phyloP scores from a whole-genome alignment of 2,329 filamentous ascomycete species.

The Aspergillus quadricinctus region DNA sequence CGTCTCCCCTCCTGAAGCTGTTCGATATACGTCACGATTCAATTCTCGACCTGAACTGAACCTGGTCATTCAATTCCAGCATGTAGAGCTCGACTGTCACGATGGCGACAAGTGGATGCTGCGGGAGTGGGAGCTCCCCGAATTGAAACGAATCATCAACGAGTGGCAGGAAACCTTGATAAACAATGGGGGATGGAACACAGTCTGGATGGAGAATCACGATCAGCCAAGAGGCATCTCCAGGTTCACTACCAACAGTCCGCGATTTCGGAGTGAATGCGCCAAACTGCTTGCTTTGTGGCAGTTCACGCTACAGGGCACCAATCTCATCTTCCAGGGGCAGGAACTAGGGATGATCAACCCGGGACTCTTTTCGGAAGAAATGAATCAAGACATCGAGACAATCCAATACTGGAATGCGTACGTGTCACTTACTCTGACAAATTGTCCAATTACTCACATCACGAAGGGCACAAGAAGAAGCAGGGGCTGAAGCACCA shows the following conservation, averaged over 20 bases:
- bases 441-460: not conserved
- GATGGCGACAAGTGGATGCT: constrained; percentile 25
- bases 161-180: constrained; percentile 50
- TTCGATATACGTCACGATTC: constrained; percentile 32
- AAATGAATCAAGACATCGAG: constrained; percentile 50
- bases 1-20: constrained; percentile 29
- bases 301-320: constrained; percentile 52
- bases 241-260: constrained; percentile 37
- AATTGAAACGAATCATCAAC: constrained; percentile 38
- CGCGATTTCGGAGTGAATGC: constrained; percentile 15
- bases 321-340: constrained; percentile 49
- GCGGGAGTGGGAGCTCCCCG: constrained; percentile 39
- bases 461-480: constrained; percentile 15
- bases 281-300: constrained; percentile 35
- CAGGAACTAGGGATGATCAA: constrained; percentile 52
- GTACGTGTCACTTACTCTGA: constrained; percentile 4
- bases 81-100: constrained; percentile 24
- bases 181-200: constrained; percentile 55
- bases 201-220: constrained; percentile 59
- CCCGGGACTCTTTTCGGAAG: constrained; percentile 39
- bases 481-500: constrained; percentile 12
- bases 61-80: constrained; percentile 42
- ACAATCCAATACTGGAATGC: constrained; percentile 48
- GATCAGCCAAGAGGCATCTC: constrained; percentile 46
- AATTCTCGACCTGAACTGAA: constrained; percentile 29